Evolutionary conservation across 306 rosid species (phyloP).

Genomic region (Trichosanthes truncata): DNA sequence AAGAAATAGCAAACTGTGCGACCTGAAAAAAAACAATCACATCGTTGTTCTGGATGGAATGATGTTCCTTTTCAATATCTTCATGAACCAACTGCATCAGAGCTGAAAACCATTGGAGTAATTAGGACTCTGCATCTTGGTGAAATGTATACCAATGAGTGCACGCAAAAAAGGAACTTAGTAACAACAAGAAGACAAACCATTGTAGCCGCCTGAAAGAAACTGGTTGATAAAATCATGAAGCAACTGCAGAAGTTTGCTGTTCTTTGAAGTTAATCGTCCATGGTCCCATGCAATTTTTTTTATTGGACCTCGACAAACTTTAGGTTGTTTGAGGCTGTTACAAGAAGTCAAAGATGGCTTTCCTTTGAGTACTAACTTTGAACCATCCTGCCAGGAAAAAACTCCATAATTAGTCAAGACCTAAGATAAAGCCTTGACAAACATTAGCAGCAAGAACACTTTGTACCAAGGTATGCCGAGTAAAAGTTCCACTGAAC

Average conservation of each 20-base stretch:
- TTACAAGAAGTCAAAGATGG: slow-evolving; percentile 47
- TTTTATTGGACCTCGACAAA: slow-evolving; percentile 50
- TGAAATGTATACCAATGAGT: slow-evolving; percentile 1
- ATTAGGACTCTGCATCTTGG: slow-evolving; percentile 14
- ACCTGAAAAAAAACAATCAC: slow-evolving; percentile 71
- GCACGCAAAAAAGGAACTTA: not conserved
- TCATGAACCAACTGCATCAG: slow-evolving; percentile 67
- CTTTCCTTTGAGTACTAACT: slow-evolving; percentile 70
- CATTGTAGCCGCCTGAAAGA: slow-evolving; percentile 71
- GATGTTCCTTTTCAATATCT: slow-evolving; percentile 81
- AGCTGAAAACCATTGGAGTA: slow-evolving; percentile 37
- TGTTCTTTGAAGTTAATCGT: slow-evolving; percentile 51
- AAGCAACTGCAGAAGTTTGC: slow-evolving; percentile 61
- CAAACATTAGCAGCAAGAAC: slow-evolving; percentile 12
- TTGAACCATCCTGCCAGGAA: slow-evolving; percentile 77
- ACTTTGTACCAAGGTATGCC: slow-evolving; percentile 56
- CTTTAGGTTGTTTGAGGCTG: slow-evolving; percentile 44
- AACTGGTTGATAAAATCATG: slow-evolving; percentile 69
- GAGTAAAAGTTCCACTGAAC: slow-evolving; percentile 77
- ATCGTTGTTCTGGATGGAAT: slow-evolving; percentile 59
- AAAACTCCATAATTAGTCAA: slow-evolving; percentile 16
- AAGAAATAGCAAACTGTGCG: slow-evolving; percentile 79
- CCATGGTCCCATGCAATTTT: slow-evolving; percentile 86
- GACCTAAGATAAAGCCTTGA: slow-evolving; percentile 7
- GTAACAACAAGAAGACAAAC: slow-evolving; percentile 24